phyloP scores from a whole-genome alignment of 768 basidiomycete species.

The Lactarius sp. region DNA sequence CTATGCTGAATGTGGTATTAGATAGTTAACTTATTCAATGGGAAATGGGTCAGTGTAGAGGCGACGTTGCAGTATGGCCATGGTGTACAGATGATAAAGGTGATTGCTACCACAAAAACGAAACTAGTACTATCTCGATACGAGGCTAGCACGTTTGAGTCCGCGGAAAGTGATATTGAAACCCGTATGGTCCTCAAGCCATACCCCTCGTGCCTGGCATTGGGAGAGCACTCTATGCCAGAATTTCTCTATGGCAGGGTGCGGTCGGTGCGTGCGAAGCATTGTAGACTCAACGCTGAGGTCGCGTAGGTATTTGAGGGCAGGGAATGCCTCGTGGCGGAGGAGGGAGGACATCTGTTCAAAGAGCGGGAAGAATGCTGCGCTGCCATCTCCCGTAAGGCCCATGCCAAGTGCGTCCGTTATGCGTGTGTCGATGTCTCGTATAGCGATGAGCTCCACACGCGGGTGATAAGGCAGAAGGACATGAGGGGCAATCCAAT shows the following conservation, averaged over 20 bases:
- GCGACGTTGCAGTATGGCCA: too few relatives aligned
- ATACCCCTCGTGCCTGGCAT: conserved; percentile 52
- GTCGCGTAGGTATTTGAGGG: conserved; percentile 56
- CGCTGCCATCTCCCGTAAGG: conserved; percentile 31
- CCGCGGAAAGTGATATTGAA: conserved; percentile 49
- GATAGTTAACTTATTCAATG: neutral
- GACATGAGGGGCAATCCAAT: conserved; percentile 77
- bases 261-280: conserved; percentile 43
- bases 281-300: conserved; percentile 54
- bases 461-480: conserved; percentile 59
- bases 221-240: conserved; percentile 36
- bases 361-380: conserved; percentile 57
- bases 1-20: neutral
- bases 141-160: conserved; percentile 34
- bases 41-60: neutral
- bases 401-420: conserved; percentile 36
- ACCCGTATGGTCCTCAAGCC: conserved; percentile 61
- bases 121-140: neutral
- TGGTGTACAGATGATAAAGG: neutral
- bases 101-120: neutral
- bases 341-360: conserved; percentile 63
- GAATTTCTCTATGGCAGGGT: conserved; percentile 40
- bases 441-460: conserved; percentile 63
- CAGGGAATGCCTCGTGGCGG: conserved; percentile 55
- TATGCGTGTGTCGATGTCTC: conserved; percentile 63